Conservation (phyloP, 2,329 filamentous ascomycete genomes). For the Arthroderma uncinatum region DNA sequence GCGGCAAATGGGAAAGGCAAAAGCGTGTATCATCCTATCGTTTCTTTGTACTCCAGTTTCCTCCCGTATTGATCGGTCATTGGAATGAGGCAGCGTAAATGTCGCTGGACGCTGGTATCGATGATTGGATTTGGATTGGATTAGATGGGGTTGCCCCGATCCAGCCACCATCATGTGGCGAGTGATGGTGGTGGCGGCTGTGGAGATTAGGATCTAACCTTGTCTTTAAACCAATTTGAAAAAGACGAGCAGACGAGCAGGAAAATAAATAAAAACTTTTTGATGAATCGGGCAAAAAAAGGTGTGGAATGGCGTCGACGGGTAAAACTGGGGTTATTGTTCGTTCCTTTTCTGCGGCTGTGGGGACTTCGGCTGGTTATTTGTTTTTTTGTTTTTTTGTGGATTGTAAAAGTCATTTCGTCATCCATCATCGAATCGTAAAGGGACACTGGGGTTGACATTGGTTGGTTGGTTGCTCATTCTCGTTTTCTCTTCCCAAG, state of each 20-base stretch:
- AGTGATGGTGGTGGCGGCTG: neutral
- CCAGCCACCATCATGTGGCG: neutral
- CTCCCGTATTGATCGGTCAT: neutral
- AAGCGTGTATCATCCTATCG: neutral
- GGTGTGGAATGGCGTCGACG: neutral
- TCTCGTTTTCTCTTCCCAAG: neutral
- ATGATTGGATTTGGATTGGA: neutral
- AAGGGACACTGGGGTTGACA: slow-evolving; percentile 22
- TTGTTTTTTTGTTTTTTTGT: slow-evolving; percentile 13
- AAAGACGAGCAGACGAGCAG: slow-evolving; percentile 1
- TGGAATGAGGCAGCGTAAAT: neutral
- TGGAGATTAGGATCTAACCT: neutral
- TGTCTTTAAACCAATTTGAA: slow-evolving; percentile 10
- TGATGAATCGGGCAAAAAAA: neutral
- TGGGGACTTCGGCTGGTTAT: slow-evolving; percentile 1
- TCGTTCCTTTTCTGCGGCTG: neutral
- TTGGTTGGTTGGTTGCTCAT: slow-evolving; percentile 17
- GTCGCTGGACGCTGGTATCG: neutral
- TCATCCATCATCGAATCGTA: slow-evolving; percentile 41
- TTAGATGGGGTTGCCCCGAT: neutral
- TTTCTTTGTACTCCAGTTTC: neutral
- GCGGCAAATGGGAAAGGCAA: neutral
- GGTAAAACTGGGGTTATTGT: neutral
- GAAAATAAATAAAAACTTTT: slow-evolving; percentile 1
- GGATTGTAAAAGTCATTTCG: slow-evolving; percentile 29